These are phyloP conservation scores for Phaeosphaeria sp. DNA, from an alignment of 2,329 filamentous ascomycete genomes.

Conservation along the genomic window DNA sequence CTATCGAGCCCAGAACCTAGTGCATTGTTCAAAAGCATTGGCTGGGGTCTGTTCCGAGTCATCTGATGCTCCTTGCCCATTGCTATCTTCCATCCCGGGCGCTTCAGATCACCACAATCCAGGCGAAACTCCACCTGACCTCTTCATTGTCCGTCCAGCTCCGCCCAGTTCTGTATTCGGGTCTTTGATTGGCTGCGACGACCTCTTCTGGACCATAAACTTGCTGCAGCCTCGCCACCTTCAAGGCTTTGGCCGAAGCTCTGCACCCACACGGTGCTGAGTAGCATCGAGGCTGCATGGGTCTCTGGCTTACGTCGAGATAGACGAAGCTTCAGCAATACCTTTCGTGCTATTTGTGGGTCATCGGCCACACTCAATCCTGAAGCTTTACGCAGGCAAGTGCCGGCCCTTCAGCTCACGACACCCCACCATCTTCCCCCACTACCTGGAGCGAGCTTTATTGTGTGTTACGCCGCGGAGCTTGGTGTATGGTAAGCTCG, in stretches of 20 bases:
- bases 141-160: conserved; percentile 13
- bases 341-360: neutral
- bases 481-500: neutral
- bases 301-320: neutral
- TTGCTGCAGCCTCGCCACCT: conserved; percentile 35
- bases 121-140: conserved; percentile 34
- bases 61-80: conserved; percentile 38
- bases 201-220: conserved; percentile 19
- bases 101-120: conserved; percentile 23
- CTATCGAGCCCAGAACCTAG: neutral
- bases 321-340: neutral
- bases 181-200: conserved; percentile 32
- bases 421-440: neutral
- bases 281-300: conserved; percentile 8
- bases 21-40: conserved; percentile 20
- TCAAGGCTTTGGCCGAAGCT: conserved; percentile 13
- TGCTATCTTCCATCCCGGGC: conserved; percentile 25
- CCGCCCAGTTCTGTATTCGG: too few relatives aligned
- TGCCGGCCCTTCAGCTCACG: neutral
- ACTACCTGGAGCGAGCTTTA: neutral
- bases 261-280: conserved; percentile 10
- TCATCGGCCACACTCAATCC: neutral
- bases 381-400: neutral
- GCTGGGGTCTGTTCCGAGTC: conserved; percentile 20
- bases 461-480: neutral